Evolutionary conservation across 768 basidiomycete genomes (phyloP).

Genomic region (Exidia glandulosa): DNA sequence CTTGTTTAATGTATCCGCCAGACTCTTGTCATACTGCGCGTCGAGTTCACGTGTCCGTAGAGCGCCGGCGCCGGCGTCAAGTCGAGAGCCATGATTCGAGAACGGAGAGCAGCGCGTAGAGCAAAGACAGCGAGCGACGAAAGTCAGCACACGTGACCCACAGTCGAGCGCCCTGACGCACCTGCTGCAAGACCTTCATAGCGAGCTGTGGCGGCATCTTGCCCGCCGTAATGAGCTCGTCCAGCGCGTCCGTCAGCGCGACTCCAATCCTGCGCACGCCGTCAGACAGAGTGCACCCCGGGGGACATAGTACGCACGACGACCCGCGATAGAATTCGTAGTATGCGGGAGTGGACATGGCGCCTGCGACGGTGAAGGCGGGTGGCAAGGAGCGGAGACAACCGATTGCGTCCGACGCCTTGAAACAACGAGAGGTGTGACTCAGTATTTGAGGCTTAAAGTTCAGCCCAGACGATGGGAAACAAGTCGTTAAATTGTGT

Average conservation of each 20-base stretch:
- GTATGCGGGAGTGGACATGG: constrained; percentile 40
- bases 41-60: background rate
- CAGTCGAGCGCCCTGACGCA: constrained; percentile 19
- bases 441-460: too few species aligned
- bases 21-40: constrained; percentile 85
- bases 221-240: constrained; percentile 94
- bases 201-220: constrained; percentile 95
- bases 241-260: constrained; percentile 94
- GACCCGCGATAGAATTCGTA: constrained; percentile 90
- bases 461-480: too few species aligned
- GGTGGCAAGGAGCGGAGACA: background rate
- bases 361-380: background rate
- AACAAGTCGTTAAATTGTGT: too few species aligned
- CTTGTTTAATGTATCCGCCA: constrained; percentile 87
- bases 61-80: background rate
- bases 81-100: background rate
- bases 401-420: too few species aligned
- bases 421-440: too few species aligned
- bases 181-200: constrained; percentile 98
- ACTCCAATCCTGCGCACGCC: constrained; percentile 71
- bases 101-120: background rate
- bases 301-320: constrained; percentile 46
- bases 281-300: background rate
- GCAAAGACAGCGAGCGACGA: background rate
- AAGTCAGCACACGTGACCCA: too few species aligned